Base-by-base conservation (phyloP, 805 yeast genomes). In the Tetrapisispora taiwanensis region DNA sequence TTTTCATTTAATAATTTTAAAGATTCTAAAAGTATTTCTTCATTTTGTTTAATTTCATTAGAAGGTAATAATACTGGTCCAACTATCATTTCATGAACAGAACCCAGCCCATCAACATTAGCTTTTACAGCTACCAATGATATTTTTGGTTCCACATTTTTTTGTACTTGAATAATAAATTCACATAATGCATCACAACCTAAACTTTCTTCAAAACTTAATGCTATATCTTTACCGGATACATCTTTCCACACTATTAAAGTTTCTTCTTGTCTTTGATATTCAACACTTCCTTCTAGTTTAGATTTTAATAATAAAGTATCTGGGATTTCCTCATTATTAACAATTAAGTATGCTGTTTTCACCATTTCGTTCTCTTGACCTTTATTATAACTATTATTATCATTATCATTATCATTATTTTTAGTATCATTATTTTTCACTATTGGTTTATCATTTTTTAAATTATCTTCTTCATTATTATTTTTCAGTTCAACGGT, bases 261-360 rank as follows among this genome's bases (percentile, higher is more conserved):
- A 0, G 97, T 88, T 46, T 88, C 97, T 58, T 88, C 95, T 57
- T 92, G 97, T 56, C 95, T 75, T 59, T 90, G 97, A 59, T 84
- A 90, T 52, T 84, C 94, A 3, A 79, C 81, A 26, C 75, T 65
- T 0, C 94, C 94, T 53, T 76, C 80, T n/a, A 90, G 69, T 46
- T 62, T 71, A 4, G 89, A 76, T 54, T 75, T 73, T 34, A 90
- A 65, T 19, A 90, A 66, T 10, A 77, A 66, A 26, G 80, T 78
- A 2, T 70, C 66, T 6, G 77, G 68, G 47, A 81, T 72, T 26
- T 73, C 67, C 59, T 88, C 96, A 61, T 81, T 80, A 44, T 78
- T 70, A 13, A 90, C 97, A 15, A 81, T 59, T 44, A 89, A 74
- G 53, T 68, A 78, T 2, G 95, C 86, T 17, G 27, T 18, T 27